These are phyloP conservation scores for Luffa acutangula DNA, from an alignment of 306 rosid species.

Conservation along the genomic window DNA sequence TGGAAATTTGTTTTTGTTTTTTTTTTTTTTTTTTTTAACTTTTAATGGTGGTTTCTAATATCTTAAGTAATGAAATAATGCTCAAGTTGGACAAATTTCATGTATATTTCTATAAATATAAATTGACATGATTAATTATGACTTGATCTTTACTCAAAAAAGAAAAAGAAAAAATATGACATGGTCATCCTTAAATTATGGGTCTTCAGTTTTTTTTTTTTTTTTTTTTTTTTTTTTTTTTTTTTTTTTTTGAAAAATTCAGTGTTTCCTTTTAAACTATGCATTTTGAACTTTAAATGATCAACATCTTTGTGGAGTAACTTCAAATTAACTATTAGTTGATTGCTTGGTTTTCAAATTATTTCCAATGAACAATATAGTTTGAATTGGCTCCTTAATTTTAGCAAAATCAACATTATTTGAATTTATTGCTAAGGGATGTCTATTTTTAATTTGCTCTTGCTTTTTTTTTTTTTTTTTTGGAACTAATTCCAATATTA, in stretches of 20 bases:
- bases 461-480: not conserved
- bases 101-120: too few relatives aligned
- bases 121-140: too few relatives aligned
- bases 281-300: not conserved
- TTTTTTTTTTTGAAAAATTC: too few relatives aligned
- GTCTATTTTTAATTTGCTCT: not conserved
- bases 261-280: not conserved
- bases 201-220: too few relatives aligned
- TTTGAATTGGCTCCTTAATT: constrained; percentile 2
- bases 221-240: too few relatives aligned
- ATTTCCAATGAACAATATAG: not conserved
- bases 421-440: not conserved
- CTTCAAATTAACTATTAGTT: not conserved
- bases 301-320: not conserved
- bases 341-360: not conserved
- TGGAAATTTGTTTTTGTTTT: too few relatives aligned
- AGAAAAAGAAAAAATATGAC: too few relatives aligned
- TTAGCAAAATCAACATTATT: not conserved
- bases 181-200: not conserved
- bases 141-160: not conserved
- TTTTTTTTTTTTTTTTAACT: too few relatives aligned
- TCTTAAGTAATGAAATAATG: too few relatives aligned
- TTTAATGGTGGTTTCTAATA: too few relatives aligned
- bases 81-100: too few relatives aligned
- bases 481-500: not conserved